Percentiles rank a stretch among this genome's conserved stretches.
These are phyloP conservation scores for Fusarium begoniae DNA, from an alignment of 2,329 filamentous ascomycete genomes.

Conservation along the genomic window DNA sequence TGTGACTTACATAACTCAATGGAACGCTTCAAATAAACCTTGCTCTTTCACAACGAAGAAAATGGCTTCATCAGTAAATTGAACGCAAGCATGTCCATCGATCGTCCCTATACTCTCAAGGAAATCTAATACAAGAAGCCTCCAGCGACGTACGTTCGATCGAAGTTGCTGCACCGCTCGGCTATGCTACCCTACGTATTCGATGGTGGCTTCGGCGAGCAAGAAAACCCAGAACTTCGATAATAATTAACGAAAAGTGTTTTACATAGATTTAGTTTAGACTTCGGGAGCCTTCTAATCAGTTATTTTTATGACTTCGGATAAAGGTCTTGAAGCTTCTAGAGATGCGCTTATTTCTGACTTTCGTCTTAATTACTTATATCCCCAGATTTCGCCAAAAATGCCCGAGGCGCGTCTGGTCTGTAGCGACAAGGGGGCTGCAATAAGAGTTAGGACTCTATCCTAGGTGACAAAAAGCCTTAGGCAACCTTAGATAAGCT, in stretches of 20 bases:
- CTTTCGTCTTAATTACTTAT: not conserved
- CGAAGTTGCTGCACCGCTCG: not conserved
- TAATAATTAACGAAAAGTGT: fast-evolving
- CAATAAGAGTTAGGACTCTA: too few species aligned
- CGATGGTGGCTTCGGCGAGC: not conserved
- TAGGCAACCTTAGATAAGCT: too few species aligned
- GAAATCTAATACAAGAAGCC: not conserved
- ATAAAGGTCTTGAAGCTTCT: not conserved
- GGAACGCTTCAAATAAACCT: not conserved
- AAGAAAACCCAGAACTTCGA: not conserved
- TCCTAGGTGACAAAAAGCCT: too few species aligned
- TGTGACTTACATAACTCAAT: not conserved
- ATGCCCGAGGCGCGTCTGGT: not conserved
- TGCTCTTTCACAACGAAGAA: not conserved
- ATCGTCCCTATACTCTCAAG: not conserved
- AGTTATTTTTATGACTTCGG: too few species aligned
- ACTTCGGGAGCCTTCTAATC: too few species aligned
- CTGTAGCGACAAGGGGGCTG: too few species aligned
- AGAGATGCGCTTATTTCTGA: not conserved
- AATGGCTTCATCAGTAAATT: not conserved
- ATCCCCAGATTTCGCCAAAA: not conserved
- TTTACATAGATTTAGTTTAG: too few species aligned
- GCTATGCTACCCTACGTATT: not conserved
- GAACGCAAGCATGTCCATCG: fast-evolving
- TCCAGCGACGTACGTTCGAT: not conserved